These are phyloP conservation scores for Kalmusia sp. DNA, from an alignment of 2,329 filamentous ascomycete species.

Conservation along the genomic window DNA sequence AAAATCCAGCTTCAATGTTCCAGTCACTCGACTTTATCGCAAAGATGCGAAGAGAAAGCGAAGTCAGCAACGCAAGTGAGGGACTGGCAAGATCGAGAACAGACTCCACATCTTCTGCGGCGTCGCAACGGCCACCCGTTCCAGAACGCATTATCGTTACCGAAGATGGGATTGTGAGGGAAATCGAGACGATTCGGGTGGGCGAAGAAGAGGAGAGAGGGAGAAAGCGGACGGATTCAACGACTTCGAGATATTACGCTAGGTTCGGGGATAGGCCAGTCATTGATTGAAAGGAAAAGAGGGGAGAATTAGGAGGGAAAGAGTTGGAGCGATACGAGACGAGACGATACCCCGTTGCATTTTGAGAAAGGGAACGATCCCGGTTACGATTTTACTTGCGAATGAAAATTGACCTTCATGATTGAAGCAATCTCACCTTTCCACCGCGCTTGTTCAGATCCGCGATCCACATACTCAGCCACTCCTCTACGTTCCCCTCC, in stretches of 20 bases:
- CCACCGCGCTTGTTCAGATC: neutral
- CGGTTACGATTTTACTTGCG: neutral
- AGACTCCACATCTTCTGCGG: neutral
- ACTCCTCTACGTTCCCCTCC: neutral
- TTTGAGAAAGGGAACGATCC: neutral
- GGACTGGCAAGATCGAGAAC: neutral
- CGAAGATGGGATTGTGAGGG: constrained; percentile 2
- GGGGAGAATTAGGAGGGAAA: neutral
- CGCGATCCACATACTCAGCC: neutral
- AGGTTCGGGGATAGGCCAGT: constrained; percentile 1
- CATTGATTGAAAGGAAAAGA: neutral
- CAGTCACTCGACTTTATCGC: neutral
- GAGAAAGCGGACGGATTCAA: neutral
- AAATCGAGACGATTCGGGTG: neutral
- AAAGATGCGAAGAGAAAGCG: neutral
- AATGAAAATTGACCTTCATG: too few relatives aligned
- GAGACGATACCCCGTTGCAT: neutral
- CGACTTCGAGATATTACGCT: neutral
- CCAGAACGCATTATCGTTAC: constrained; percentile 3
- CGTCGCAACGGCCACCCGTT: neutral
- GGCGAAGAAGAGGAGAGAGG: neutral
- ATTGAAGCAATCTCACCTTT: neutral
- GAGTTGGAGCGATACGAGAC: neutral
- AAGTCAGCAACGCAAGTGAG: too few relatives aligned
- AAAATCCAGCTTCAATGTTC: constrained; percentile 2